Percentiles rank a stretch among this genome's conserved stretches.
Evolutionary conservation across 495 filamentous ascomycete genomes (phyloP).

Genomic region (Sabuloglossum arenarium): DNA sequence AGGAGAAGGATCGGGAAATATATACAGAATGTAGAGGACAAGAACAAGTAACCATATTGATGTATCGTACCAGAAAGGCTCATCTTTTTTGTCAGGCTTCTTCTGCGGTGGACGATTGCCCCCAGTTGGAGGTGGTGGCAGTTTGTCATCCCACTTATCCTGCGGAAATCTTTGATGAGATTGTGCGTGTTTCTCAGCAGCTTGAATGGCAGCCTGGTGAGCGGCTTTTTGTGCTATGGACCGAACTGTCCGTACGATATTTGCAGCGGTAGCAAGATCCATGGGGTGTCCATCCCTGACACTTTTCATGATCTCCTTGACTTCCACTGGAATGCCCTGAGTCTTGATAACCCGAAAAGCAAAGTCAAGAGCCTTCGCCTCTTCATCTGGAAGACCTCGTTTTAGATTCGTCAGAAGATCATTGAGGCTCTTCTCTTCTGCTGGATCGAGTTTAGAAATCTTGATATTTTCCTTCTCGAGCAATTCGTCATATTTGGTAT

Average conservation of each 20-base stretch:
- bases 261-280: conserved; percentile 26
- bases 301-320: conserved; percentile 26
- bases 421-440: conserved; percentile 22
- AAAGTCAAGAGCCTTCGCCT: conserved; percentile 22
- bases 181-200: too few species aligned
- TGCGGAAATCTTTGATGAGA: not conserved
- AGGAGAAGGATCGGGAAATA: conserved; percentile 30
- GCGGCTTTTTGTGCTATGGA: too few species aligned
- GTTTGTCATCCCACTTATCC: not conserved
- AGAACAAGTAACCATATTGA: conserved; percentile 33
- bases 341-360: conserved; percentile 25
- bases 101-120: not conserved
- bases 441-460: conserved; percentile 15
- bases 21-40: conserved; percentile 28
- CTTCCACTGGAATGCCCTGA: conserved; percentile 28
- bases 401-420: conserved; percentile 22
- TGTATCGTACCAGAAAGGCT: conserved; percentile 23
- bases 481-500: not conserved
- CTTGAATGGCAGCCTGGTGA: too few species aligned
- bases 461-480: not conserved
- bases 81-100: conserved; percentile 11
- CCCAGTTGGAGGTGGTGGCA: not conserved
- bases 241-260: conserved; percentile 26
- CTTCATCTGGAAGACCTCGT: conserved; percentile 23
- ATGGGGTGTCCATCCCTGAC: conserved; percentile 20